A percentile compares a stretch with the other conserved stretches of the same genome.
These are phyloP conservation scores for Citrus hindsii DNA, from an alignment of 345 rosid genomes.

Conservation along the genomic window DNA sequence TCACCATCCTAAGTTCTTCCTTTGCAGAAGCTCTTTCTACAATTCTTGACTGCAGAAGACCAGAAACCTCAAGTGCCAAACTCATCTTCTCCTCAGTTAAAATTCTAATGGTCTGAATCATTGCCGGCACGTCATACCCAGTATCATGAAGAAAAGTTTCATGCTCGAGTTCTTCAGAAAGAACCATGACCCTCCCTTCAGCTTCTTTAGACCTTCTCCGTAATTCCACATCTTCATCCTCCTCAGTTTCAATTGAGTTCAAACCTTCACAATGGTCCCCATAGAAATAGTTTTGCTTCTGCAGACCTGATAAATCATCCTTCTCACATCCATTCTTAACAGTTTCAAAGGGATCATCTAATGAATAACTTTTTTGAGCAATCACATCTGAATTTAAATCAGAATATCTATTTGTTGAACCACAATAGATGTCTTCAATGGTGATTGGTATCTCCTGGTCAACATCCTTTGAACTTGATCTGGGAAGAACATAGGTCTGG, in stretches of 20 bases:
- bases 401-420: constrained; percentile 42
- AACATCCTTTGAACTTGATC: constrained; percentile 42
- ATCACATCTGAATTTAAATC: constrained; percentile 39
- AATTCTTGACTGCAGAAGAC: constrained; percentile 59
- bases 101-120: constrained; percentile 55
- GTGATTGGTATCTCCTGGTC: constrained; percentile 62
- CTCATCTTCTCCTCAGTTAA: constrained; percentile 63
- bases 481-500: constrained; percentile 44
- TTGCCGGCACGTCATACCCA: constrained; percentile 58
- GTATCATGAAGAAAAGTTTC: constrained; percentile 49
- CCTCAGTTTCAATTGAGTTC: constrained; percentile 37
- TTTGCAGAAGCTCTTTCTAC: constrained; percentile 58
- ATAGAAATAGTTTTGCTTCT: constrained; percentile 24
- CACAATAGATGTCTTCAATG: constrained; percentile 69
- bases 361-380: constrained; percentile 38
- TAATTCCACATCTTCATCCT: constrained; percentile 50
- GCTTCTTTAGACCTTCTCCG: constrained; percentile 65
- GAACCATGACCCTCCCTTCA: constrained; percentile 57
- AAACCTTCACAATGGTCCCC: constrained; percentile 27
- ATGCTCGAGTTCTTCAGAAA: constrained; percentile 67
- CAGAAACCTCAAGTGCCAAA: constrained; percentile 71
- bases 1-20: constrained; percentile 56
- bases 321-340: constrained; percentile 24
- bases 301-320: constrained; percentile 34
- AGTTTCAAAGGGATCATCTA: constrained; percentile 43